Conservation (phyloP, 1,284 basidiomycete species). For the Ganoderma sp. region DNA sequence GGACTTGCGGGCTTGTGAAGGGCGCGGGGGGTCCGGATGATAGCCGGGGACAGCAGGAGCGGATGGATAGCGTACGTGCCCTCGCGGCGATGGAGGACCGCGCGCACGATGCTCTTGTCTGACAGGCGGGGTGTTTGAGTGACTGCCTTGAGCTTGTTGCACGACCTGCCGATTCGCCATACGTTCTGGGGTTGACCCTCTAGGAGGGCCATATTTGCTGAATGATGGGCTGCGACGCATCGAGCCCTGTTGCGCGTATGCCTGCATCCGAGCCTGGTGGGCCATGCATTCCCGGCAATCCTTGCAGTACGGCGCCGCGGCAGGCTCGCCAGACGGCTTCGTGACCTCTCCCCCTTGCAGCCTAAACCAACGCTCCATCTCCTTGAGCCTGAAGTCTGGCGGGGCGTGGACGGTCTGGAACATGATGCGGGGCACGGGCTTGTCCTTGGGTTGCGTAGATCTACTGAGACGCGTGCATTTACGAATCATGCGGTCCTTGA, state of each 20-base stretch:
- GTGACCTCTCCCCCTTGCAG: constrained; percentile 42
- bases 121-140: constrained; percentile 20
- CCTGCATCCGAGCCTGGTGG: constrained; percentile 26
- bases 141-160: constrained; percentile 18
- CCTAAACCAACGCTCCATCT: constrained; percentile 77
- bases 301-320: constrained; percentile 35
- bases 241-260: constrained; percentile 24
- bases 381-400: constrained; percentile 72
- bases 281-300: constrained; percentile 34
- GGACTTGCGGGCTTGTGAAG: constrained; percentile 25
- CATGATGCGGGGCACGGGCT: constrained; percentile 46
- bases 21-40: constrained; percentile 18
- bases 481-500: constrained; percentile 80
- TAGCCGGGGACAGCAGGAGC: constrained; percentile 24
- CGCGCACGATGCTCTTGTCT: constrained; percentile 27
- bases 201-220: constrained; percentile 18
- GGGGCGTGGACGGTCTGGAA: constrained; percentile 72
- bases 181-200: constrained; percentile 23
- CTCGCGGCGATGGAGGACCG: constrained; percentile 24
- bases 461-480: constrained; percentile 68
- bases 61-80: constrained; percentile 28
- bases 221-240: constrained; percentile 29
- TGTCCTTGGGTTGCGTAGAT: constrained; percentile 44
- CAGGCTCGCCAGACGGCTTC: constrained; percentile 30
- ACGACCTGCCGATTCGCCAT: constrained; percentile 25